These are phyloP conservation scores for Leucaena leucocephala DNA, from an alignment of 306 rosid species.

Conservation along the genomic window DNA sequence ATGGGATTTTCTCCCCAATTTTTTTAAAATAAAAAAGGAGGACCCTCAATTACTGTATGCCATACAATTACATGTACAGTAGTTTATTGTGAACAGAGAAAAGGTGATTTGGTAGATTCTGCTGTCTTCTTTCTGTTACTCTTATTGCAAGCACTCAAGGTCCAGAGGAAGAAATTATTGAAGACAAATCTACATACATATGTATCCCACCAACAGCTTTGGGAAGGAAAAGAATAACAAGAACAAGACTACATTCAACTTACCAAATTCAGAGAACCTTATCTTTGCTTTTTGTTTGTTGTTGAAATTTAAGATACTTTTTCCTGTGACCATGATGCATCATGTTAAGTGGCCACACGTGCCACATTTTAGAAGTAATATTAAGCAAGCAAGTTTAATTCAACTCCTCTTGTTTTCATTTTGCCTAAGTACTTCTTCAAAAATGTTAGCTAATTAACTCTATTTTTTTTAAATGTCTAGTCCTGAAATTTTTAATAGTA, in stretches of 20 bases:
- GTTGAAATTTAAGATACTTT: constrained; percentile 5
- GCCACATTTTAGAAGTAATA: not conserved
- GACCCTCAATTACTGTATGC: not conserved
- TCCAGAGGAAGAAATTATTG: constrained; percentile 1
- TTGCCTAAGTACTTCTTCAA: not conserved
- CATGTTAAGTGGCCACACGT: constrained; percentile 7
- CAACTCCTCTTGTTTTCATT: not conserved
- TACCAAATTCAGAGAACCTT: constrained; percentile 22
- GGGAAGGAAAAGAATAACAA: not conserved
- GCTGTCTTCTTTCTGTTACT: not conserved
- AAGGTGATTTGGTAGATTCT: not conserved
- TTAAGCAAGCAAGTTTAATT: not conserved
- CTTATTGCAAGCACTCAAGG: constrained; percentile 12
- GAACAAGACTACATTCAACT: constrained; percentile 18
- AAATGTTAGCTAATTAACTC: not conserved
- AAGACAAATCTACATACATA: not conserved
- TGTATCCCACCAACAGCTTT: constrained; percentile 24
- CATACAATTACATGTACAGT: not conserved
- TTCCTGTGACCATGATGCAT: not conserved
- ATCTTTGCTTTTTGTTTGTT: constrained; percentile 26
- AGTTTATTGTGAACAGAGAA: not conserved
- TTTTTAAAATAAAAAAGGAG: not conserved
- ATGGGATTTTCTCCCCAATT: no score
- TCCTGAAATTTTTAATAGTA: no score
- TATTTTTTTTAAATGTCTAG: not conserved